These are phyloP conservation scores for Akebia trifoliata DNA, from an alignment of 164 flowering plant genomes.

Conservation along the genomic window DNA sequence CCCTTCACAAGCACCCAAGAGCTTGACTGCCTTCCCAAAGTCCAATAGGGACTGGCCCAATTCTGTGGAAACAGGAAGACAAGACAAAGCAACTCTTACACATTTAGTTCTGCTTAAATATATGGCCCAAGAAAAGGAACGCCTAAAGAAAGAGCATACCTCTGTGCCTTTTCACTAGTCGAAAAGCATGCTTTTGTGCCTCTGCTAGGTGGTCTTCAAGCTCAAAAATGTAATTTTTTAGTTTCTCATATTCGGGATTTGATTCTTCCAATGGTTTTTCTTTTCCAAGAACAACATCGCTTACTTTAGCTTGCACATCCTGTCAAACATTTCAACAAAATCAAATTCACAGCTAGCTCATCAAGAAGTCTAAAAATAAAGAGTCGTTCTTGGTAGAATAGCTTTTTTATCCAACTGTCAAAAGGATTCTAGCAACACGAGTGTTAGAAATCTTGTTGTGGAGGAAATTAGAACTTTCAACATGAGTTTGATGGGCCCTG, in stretches of 20 bases:
- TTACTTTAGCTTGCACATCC: slow-evolving; percentile 94
- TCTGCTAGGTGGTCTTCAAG: slow-evolving; percentile 93
- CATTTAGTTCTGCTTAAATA: background rate
- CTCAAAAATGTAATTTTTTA: slow-evolving; percentile 80
- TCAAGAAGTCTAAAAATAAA: background rate
- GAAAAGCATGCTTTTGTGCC: slow-evolving; percentile 97
- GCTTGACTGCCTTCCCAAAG: slow-evolving; percentile 90
- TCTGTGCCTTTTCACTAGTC: slow-evolving; percentile 96
- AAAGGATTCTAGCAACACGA: background rate
- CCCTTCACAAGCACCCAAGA: slow-evolving; percentile 82
- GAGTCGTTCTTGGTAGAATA: background rate
- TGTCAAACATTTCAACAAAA: slow-evolving; percentile 23
- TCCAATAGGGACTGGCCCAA: slow-evolving; percentile 84
- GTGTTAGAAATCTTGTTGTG: too few species aligned
- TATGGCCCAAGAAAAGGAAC: background rate
- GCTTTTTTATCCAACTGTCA: background rate
- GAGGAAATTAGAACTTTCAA: too few species aligned
- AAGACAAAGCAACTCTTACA: background rate
- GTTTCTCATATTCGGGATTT: slow-evolving; percentile 85
- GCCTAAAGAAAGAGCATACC: slow-evolving; percentile 33
- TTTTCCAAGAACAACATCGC: slow-evolving; percentile 95
- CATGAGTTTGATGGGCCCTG: too few species aligned
- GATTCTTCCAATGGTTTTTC: slow-evolving; percentile 98
- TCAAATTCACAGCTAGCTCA: slow-evolving; percentile 4
- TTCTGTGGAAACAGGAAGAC: slow-evolving; percentile 40